Conservation (phyloP, 257 asterid species). For the Solanum bulbocastanum region DNA sequence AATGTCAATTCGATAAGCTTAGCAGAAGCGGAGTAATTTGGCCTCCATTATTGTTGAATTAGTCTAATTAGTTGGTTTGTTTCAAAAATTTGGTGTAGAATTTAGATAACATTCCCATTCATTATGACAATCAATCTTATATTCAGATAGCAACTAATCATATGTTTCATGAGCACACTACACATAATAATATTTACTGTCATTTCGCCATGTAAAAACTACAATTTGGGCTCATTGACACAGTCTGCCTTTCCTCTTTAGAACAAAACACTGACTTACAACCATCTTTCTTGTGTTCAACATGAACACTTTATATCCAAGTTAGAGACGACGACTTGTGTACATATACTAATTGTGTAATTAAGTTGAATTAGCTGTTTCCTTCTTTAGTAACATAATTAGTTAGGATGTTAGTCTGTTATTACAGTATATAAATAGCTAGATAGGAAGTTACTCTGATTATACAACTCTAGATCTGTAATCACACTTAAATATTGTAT, state of each 20-base stretch:
- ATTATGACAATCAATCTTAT: neutral
- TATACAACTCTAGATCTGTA: neutral
- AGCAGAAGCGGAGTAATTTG: neutral
- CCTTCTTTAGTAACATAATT: no score
- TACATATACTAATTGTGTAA: neutral
- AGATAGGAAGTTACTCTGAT: neutral
- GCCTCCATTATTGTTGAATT: neutral
- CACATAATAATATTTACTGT: no score
- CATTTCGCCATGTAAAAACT: neutral
- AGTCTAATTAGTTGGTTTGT: neutral
- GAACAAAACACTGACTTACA: no score
- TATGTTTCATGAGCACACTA: neutral
- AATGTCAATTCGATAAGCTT: neutral
- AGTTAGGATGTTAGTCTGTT: neutral
- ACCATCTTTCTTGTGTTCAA: neutral
- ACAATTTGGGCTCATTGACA: neutral
- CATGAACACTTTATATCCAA: neutral
- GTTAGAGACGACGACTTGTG: neutral
- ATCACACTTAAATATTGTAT: neutral
- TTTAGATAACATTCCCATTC: neutral
- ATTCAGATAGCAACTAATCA: neutral
- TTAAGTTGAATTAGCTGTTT: neutral
- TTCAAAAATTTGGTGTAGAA: neutral
- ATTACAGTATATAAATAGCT: neutral
- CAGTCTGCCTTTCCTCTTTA: neutral